Base-by-base conservation (phyloP, 208 protist genomes). In the Leishmania tropica region DNA sequence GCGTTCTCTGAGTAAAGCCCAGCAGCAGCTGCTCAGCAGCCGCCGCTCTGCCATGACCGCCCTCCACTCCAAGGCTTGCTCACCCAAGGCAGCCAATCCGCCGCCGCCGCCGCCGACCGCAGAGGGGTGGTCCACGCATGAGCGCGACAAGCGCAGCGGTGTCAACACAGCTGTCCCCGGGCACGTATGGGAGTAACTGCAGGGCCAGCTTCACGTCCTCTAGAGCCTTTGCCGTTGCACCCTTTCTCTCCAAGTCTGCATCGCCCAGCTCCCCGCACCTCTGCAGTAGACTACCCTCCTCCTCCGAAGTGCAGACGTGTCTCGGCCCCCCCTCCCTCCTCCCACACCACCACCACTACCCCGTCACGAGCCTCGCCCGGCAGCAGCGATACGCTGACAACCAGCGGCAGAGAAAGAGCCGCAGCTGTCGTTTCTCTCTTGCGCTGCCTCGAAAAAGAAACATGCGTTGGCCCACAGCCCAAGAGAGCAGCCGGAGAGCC, bases 11-110 rank as follows among this genome's bases (percentile, higher is more conserved):
- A 62, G 79, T 42, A 35, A n/a, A 5, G 21, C 75, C 6, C 77
- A 81, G 77, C 76, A 75, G 47, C 6, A 28, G n/a, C 28, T 85
- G 28, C 40, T 81, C 0, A 13, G 51, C 28, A 24, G 51, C 3
- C 54, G 60, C 28, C 40, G 6, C 31, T n/a, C 48, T 0, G 72
- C 77, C 7, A 79, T 75, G 77, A 4, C 35, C 31, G 28, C 47
- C 6, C 7, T 28, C 40, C 51, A 40, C 15, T n/a, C 73, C n/a
- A 40, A 42, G 19, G 35, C 35, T 8, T 40, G 7, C 17, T 48
- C 45, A 7, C n/a, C 45, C 42, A 53, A 53, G 68, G 10, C 45
- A 24, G 45, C 19, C 19, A 24, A 54, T 47, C 3, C 21, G 21
- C 62, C 1, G 56, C 51, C 56, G 28, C 65, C 68, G 68, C 51